Percentiles rank a stretch among this genome's conserved stretches.
These are phyloP conservation scores for Coffea canephora DNA, from an alignment of 257 asterid species.

Conservation along the genomic window DNA sequence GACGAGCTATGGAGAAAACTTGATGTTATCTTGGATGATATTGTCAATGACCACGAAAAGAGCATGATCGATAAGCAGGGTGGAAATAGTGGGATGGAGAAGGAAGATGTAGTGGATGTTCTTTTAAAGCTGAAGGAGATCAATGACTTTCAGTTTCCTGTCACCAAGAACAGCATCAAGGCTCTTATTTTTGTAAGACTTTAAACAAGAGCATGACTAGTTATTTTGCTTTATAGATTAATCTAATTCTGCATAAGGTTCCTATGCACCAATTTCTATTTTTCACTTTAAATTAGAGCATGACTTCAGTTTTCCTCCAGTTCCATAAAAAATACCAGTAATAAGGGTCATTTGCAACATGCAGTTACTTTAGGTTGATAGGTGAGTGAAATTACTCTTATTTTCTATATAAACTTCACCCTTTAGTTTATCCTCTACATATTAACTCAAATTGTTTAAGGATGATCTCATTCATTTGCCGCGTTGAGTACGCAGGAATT, in stretches of 20 bases:
- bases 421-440: too few species aligned
- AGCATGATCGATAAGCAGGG: neutral
- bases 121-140: neutral
- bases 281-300: neutral
- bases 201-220: neutral
- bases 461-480: neutral
- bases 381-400: too few species aligned
- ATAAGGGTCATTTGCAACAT: too few species aligned
- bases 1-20: neutral
- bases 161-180: conserved; percentile 26
- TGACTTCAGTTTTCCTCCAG: too few species aligned
- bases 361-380: too few species aligned
- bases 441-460: too few species aligned
- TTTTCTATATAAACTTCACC: neutral
- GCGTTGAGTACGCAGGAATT: conserved; percentile 4
- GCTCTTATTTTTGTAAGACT: conserved; percentile 7
- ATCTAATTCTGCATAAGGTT: too few species aligned
- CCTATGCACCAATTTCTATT: too few species aligned
- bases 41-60: neutral
- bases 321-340: too few species aligned
- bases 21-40: neutral
- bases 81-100: neutral
- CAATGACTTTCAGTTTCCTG: conserved; percentile 11
- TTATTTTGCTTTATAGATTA: too few species aligned
- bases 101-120: conserved; percentile 9